Conservation (phyloP, 768 basidiomycete species). For the Podaxis sp. region DNA sequence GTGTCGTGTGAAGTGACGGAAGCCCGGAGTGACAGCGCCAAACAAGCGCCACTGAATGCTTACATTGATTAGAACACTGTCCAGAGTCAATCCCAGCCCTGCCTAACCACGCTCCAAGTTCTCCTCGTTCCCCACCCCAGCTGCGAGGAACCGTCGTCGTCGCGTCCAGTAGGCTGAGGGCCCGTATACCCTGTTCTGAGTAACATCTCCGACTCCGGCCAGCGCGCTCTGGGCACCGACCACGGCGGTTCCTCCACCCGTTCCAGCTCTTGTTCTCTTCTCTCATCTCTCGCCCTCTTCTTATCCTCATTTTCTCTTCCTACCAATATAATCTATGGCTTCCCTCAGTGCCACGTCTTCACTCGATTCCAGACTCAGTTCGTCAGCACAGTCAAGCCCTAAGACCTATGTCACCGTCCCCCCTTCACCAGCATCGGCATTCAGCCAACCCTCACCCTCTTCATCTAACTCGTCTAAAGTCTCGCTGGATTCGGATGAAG, state of each 20-base stretch:
- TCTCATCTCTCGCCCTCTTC: not conserved
- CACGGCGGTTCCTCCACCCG: slow-evolving; percentile 12
- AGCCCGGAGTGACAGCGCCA: slow-evolving; percentile 3
- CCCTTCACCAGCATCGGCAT: slow-evolving; percentile 34
- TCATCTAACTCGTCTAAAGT: slow-evolving; percentile 59
- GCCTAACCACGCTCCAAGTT: slow-evolving; percentile 2
- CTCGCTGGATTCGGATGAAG: slow-evolving; percentile 57
- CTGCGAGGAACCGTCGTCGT: slow-evolving; percentile 16
- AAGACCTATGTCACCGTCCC: slow-evolving; percentile 25
- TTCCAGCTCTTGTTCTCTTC: not conserved
- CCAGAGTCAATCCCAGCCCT: not conserved
- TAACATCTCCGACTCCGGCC: not conserved
- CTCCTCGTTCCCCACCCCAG: not conserved
- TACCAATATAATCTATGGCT: not conserved
- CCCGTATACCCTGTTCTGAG: slow-evolving; percentile 11
- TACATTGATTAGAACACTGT: slow-evolving; percentile 1
- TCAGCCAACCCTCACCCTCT: slow-evolving; percentile 33
- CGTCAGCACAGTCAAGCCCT: slow-evolving; percentile 32
- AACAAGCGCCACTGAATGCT: slow-evolving; percentile 7
- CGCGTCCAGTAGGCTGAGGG: slow-evolving; percentile 13
- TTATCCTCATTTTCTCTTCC: not conserved
- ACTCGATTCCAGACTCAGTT: slow-evolving; percentile 29
- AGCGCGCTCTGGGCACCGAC: slow-evolving; percentile 10
- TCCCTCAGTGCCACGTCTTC: slow-evolving; percentile 31
- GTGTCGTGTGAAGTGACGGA: slow-evolving; percentile 6